A percentile compares a stretch with the other conserved stretches of the same genome.
These are phyloP conservation scores for Mollisiaceae sp. DNA, from an alignment of 2,329 filamentous ascomycete genomes.

Conservation along the genomic window DNA sequence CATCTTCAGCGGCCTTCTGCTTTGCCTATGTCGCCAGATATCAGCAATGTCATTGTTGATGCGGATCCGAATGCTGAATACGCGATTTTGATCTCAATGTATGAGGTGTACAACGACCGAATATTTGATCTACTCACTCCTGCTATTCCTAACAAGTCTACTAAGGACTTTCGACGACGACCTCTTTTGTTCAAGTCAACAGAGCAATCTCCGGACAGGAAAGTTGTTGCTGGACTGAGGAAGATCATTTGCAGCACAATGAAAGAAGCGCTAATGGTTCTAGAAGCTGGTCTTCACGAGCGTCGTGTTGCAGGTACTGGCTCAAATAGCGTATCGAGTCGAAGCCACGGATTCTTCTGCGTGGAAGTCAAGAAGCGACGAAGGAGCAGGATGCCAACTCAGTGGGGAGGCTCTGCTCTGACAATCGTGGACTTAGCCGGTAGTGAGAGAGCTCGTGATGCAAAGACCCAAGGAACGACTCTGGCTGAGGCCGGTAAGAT, in stretches of 20 bases:
- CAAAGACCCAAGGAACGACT: conserved; percentile 91
- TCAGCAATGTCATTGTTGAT: conserved; percentile 71
- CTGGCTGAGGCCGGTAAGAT: conserved; percentile 97
- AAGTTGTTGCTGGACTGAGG: conserved; percentile 88
- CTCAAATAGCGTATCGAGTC: conserved; percentile 89
- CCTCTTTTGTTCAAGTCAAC: conserved; percentile 91
- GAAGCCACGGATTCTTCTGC: conserved; percentile 96
- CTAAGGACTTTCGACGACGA: conserved; percentile 75
- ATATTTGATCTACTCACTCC: conserved; percentile 91
- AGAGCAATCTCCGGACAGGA: conserved; percentile 85
- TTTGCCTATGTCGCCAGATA: conserved; percentile 75
- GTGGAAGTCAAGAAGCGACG: conserved; percentile 89
- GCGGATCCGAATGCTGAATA: conserved; percentile 78
- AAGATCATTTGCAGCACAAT: conserved; percentile 87
- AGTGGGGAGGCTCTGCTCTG: conserved; percentile 78
- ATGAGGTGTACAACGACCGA: conserved; percentile 97
- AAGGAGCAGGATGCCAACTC: conserved; percentile 54
- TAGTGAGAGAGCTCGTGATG: conserved; percentile 89
- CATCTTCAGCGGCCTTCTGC: conserved; percentile 71
- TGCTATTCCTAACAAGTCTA: conserved; percentile 60
- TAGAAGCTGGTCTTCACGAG: conserved; percentile 89
- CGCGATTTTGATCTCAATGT: conserved; percentile 92
- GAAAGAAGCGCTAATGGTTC: conserved; percentile 83
- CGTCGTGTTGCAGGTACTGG: conserved; percentile 87
- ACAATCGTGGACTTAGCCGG: conserved; percentile 93